These are phyloP conservation scores for Tulasnella calospora DNA, from an alignment of 768 basidiomycete species.

Conservation along the genomic window DNA sequence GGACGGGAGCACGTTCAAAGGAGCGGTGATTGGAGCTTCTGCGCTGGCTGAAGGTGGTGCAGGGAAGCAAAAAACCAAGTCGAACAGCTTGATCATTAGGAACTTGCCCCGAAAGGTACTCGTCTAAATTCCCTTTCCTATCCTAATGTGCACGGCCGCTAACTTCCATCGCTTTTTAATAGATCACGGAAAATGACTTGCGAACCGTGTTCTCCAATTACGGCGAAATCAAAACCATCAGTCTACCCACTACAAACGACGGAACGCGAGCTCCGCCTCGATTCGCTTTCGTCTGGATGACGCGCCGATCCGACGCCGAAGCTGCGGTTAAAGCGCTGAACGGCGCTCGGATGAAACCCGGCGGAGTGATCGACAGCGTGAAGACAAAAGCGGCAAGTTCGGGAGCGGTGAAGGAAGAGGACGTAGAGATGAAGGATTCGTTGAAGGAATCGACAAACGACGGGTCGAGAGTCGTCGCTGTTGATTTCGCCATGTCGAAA, in stretches of 20 bases:
- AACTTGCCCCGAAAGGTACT: conserved; percentile 68
- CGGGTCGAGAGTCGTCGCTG: conserved; percentile 69
- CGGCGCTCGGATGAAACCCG: conserved; percentile 62
- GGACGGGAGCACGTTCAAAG: conserved; percentile 91
- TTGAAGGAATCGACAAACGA: conserved; percentile 38
- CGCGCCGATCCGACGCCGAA: conserved; percentile 79
- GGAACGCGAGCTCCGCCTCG: conserved; percentile 42
- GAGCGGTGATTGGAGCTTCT: conserved; percentile 74
- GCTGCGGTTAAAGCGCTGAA: conserved; percentile 74
- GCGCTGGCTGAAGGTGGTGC: conserved; percentile 81
- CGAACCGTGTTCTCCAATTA: conserved; percentile 80
- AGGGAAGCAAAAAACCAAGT: conserved; percentile 40
- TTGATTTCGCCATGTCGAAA: conserved; percentile 96
- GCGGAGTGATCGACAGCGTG: conserved; percentile 31
- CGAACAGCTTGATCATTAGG: conserved; percentile 78
- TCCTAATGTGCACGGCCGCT: not conserved
- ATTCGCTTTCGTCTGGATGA: conserved; percentile 94
- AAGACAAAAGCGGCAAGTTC: conserved; percentile 29
- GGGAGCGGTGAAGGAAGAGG: conserved; percentile 31
- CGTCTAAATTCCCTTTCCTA: conserved; percentile 25
- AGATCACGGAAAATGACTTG: conserved; percentile 78
- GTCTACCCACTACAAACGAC: conserved; percentile 51
- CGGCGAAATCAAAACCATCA: conserved; percentile 81
- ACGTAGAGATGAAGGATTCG: conserved; percentile 54
- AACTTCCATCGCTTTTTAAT: conserved; percentile 26